A percentile compares a stretch with the other conserved stretches of the same genome.
phyloP scores from a whole-genome alignment of 768 basidiomycete genomes.

The Pleurotus platypus region DNA sequence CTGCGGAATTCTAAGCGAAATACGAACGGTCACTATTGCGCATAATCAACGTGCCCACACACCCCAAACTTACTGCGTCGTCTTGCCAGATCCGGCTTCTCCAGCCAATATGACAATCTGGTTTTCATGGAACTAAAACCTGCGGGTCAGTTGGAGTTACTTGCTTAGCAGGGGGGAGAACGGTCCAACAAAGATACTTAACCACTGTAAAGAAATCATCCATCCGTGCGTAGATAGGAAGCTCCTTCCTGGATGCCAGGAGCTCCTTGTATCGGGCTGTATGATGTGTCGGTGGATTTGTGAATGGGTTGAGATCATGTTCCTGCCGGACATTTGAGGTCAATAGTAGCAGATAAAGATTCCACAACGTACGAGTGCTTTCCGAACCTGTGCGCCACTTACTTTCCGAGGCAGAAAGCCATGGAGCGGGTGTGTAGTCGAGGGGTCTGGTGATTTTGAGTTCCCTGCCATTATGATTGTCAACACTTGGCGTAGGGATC shows the following conservation, averaged over 20 bases:
- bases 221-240: constrained; percentile 93
- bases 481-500: too few species aligned
- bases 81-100: constrained; percentile 95
- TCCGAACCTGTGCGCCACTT: constrained; percentile 58
- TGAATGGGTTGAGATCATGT: constrained; percentile 85
- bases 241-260: constrained; percentile 75
- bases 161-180: too few species aligned
- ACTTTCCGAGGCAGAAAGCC: constrained; percentile 75
- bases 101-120: constrained; percentile 91
- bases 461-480: too few species aligned
- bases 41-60: not conserved
- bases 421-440: constrained; percentile 57
- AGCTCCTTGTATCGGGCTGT: constrained; percentile 84
- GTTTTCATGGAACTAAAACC: constrained; percentile 60
- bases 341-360: not conserved
- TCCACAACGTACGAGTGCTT: constrained; percentile 57
- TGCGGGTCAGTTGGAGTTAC: not conserved
- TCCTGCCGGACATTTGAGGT: constrained; percentile 42
- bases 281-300: constrained; percentile 56
- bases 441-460: not conserved
- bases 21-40: not conserved
- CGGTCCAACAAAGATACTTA: constrained; percentile 30
- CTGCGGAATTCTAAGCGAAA: constrained; percentile 78
- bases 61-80: constrained; percentile 71
- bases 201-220: constrained; percentile 82